These are phyloP conservation scores for Fimicolochytrium jonesii DNA, from an alignment of 192 early-diverging fungal species.

Conservation along the genomic window DNA sequence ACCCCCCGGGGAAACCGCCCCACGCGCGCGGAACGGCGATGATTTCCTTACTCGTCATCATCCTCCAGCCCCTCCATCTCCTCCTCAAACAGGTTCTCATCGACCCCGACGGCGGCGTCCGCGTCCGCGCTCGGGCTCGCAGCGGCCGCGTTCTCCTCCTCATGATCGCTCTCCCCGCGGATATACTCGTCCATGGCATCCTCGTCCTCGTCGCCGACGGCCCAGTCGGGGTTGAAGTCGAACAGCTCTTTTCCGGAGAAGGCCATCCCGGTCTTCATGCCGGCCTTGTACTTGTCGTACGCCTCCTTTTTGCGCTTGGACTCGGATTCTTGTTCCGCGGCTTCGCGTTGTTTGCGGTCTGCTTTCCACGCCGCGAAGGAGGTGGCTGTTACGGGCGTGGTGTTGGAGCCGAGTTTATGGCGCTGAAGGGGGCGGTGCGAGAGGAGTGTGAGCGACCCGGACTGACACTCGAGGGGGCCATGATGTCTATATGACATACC, in stretches of 20 bases:
- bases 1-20: no score
- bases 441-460: no score
- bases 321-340: slow-evolving; percentile 59
- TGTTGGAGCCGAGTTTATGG: slow-evolving; percentile 85
- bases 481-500: no score
- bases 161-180: slow-evolving; percentile 65
- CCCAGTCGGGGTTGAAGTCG: slow-evolving; percentile 93
- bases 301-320: slow-evolving; percentile 59
- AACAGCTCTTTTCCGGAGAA: slow-evolving; percentile 93
- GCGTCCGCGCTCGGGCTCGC: slow-evolving; percentile 27
- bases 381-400: slow-evolving; percentile 93
- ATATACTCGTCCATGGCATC: slow-evolving; percentile 80
- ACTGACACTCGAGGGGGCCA: no score
- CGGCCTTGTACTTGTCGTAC: slow-evolving; percentile 83
- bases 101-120: slow-evolving; percentile 38
- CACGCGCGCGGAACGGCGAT: background rate
- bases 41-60: slow-evolving; percentile 49
- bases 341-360: slow-evolving; percentile 68
- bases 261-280: slow-evolving; percentile 81
- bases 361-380: slow-evolving; percentile 92
- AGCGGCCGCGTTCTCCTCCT: slow-evolving; percentile 31
- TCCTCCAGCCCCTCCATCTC: slow-evolving; percentile 80
- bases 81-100: slow-evolving; percentile 75
- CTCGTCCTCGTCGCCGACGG: slow-evolving; percentile 68
- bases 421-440: slow-evolving; percentile 50